A percentile compares a stretch with the other conserved stretches of the same genome.
Conservation (phyloP, 768 basidiomycete genomes). For the Naganishia onofrii region DNA sequence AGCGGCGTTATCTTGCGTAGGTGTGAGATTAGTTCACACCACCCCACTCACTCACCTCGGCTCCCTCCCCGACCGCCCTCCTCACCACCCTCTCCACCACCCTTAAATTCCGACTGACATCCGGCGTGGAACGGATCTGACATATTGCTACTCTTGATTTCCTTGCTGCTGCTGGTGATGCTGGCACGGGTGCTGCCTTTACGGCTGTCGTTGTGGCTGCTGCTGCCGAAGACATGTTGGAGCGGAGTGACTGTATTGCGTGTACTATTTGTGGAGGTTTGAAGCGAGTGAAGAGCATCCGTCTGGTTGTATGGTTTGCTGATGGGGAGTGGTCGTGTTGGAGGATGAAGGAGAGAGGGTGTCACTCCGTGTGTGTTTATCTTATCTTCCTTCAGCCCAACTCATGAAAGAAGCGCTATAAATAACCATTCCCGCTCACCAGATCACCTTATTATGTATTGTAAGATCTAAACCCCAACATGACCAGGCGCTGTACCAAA, state of each 20-base stretch:
- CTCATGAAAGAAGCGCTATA: not conserved
- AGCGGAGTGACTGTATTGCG: too few relatives aligned
- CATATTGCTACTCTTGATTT: slow-evolving; percentile 27
- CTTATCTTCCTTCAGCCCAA: slow-evolving; percentile 11
- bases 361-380: not conserved
- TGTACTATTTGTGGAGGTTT: not conserved
- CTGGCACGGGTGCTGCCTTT: too few relatives aligned
- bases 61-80: slow-evolving; percentile 38
- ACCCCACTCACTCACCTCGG: slow-evolving; percentile 42
- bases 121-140: slow-evolving; percentile 42
- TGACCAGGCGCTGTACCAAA: slow-evolving; percentile 24
- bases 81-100: slow-evolving; percentile 37
- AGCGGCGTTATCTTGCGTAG: too few relatives aligned
- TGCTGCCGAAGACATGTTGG: not conserved
- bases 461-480: not conserved
- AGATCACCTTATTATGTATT: not conserved
- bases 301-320: too few relatives aligned
- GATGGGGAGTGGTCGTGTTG: not conserved
- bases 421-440: not conserved
- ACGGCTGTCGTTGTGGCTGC: too few relatives aligned
- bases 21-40: too few relatives aligned
- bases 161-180: not conserved
- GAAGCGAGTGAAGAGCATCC: not conserved
- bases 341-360: not conserved
- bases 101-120: slow-evolving; percentile 40